Evolutionary conservation across 164 flowering plant species (phyloP).

Genomic region (Magnolia changhungtana): DNA sequence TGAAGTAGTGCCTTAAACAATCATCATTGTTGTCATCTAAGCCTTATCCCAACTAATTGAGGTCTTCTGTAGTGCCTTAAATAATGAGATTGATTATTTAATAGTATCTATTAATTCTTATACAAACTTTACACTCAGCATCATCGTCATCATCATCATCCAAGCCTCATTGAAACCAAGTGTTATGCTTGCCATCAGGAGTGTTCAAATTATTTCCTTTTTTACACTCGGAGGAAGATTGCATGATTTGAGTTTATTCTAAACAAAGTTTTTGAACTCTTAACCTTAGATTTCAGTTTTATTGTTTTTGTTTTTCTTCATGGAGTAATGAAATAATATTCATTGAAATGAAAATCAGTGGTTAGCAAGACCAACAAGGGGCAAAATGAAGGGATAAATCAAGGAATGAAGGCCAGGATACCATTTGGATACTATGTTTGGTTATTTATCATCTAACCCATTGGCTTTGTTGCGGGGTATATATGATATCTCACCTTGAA

Average conservation of each 20-base stretch:
- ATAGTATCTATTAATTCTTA: too few relatives aligned
- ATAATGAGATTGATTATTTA: too few relatives aligned
- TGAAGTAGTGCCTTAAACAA: neutral
- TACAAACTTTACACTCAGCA: neutral
- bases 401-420: neutral
- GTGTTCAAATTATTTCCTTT: neutral
- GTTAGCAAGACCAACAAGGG: neutral
- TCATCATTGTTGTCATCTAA: too few relatives aligned
- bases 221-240: neutral
- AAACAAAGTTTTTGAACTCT: neutral
- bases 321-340: neutral
- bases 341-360: neutral
- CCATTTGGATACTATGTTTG: neutral
- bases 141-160: neutral
- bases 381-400: too few relatives aligned
- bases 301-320: neutral
- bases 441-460: too few relatives aligned
- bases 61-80: too few relatives aligned
- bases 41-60: too few relatives aligned
- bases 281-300: neutral
- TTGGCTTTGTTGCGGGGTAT: too few relatives aligned
- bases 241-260: neutral
- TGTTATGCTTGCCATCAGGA: neutral
- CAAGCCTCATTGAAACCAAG: neutral
- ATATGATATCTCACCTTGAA: too few relatives aligned